Base-by-base conservation (phyloP, 73 alveolate genomes). In the Stentor roeselii region DNA sequence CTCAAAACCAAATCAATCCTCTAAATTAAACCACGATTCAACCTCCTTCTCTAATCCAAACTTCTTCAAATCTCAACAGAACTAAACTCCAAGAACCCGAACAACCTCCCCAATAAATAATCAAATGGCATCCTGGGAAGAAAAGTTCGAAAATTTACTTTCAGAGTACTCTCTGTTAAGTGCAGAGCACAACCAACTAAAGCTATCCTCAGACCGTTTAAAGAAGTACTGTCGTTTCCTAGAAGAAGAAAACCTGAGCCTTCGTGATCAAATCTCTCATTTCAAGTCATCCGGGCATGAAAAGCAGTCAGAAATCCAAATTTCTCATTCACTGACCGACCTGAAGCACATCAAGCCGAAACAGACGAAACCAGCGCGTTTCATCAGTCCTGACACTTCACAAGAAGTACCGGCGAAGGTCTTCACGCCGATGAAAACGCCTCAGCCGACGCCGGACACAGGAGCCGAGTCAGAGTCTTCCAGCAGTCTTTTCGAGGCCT, bases 371-470 rank as follows among this genome's bases (percentile, higher is more conserved):
- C 21, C 67, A 50, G 67, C 67, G 6, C 6, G 67, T 21, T 11
- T 50, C 21, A 50, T 50, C 67, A 50, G 67, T 50, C 30, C 21
- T 50, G 67, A 50, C 6, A 50, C 6, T 6, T 50, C 67, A 50
- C 67, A 50, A 50, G 67, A 50, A 11, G 21, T 50, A 21, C 67
- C 67, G 21, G 67, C 67, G 6, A 50, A 50, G 21, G 67, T 21
- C 6, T 11, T 50, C 6, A 50, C 80, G 21, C n/a, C 80, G 14
- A 27, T 21, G 34, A 67, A 67, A 67, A 67, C 80, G 15, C 80
- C 37, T 67, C 80, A 67, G 2, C 80, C 80, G 21, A 1, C 0
- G n/a, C 80, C 80, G 15, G 80, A 67, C 42, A 67, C 21, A 14
- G 37, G 80, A 21, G 21, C 21, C 80, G 80, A 21, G 0, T 30